A percentile compares a stretch with the other conserved stretches of the same genome.
phyloP scores from a whole-genome alignment of 2,329 filamentous ascomycete genomes.

The Aspergillus eucalypticola region DNA sequence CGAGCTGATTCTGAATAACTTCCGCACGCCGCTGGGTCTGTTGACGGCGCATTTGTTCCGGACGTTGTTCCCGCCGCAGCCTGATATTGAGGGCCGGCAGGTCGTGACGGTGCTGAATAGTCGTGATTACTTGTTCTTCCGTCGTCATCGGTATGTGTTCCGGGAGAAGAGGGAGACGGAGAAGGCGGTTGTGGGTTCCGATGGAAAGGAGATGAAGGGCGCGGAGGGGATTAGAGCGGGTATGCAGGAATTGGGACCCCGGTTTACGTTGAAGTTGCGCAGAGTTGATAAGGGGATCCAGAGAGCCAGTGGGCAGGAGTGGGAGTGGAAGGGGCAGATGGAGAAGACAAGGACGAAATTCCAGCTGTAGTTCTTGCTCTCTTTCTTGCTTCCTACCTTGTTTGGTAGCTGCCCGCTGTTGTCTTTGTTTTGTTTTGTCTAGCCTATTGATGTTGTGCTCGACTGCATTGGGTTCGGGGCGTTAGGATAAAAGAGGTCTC shows the following conservation, averaged over 20 bases:
- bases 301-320: slow-evolving; percentile 75
- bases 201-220: slow-evolving; percentile 81
- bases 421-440: not conserved
- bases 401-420: not conserved
- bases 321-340: slow-evolving; percentile 96
- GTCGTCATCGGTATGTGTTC: slow-evolving; percentile 89
- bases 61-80: slow-evolving; percentile 73
- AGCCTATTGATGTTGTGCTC: slow-evolving; percentile 1
- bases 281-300: slow-evolving; percentile 88
- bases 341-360: slow-evolving; percentile 94
- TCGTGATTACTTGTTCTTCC: slow-evolving; percentile 92
- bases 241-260: slow-evolving; percentile 84
- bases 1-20: slow-evolving; percentile 89
- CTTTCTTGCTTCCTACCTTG: slow-evolving; percentile 8
- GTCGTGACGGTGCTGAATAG: slow-evolving; percentile 94
- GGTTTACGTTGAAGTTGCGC: slow-evolving; percentile 82
- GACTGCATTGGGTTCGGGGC: slow-evolving; percentile 6
- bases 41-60: slow-evolving; percentile 84
- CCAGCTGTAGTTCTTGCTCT: slow-evolving; percentile 72
- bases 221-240: slow-evolving; percentile 84
- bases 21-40: slow-evolving; percentile 87
- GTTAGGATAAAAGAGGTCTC: not conserved
- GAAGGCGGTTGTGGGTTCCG: slow-evolving; percentile 77
- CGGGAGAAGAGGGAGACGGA: slow-evolving; percentile 83
- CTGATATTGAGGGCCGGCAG: slow-evolving; percentile 82